Conservation (phyloP, 176 grass and related monocot genomes). For the Aegilops tauschii region DNA sequence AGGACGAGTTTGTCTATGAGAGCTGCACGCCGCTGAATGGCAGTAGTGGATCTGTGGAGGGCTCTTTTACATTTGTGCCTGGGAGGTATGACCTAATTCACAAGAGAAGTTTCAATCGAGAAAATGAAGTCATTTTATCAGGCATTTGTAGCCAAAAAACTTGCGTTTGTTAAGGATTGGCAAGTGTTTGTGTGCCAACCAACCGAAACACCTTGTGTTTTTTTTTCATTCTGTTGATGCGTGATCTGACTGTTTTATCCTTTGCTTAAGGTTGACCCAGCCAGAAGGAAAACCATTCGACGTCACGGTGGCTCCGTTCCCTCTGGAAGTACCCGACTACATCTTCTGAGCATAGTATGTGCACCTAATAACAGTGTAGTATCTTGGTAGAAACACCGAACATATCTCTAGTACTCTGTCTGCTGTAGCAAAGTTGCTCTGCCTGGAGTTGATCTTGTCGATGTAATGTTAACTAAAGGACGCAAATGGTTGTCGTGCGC, state of each 20-base stretch:
- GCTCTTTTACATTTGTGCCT: conserved; percentile 85
- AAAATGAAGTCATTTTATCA: not conserved
- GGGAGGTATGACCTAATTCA: conserved; percentile 57
- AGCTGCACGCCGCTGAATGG: conserved; percentile 53
- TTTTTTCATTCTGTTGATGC: not conserved
- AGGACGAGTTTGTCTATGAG: conserved; percentile 90
- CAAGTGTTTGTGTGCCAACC: not conserved
- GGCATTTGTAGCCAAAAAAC: not conserved
- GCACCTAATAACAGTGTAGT: not conserved
- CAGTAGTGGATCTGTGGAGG: conserved; percentile 73
- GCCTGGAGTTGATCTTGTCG: not conserved
- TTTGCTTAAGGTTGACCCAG: conserved; percentile 44
- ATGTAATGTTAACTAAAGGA: not conserved
- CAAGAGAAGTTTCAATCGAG: not conserved
- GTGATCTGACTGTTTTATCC: conserved; percentile 19
- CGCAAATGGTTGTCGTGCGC: not conserved
- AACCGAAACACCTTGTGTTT: not conserved
- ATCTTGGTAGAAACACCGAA: not conserved
- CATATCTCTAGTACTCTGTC: not conserved
- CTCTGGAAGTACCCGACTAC: conserved; percentile 49
- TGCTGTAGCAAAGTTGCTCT: not conserved
- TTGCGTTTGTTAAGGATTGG: not conserved
- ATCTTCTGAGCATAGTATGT: conserved; percentile 57
- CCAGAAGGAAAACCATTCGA: conserved; percentile 80
- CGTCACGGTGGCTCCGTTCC: conserved; percentile 63